These are phyloP conservation scores for Lenwebbia sp. DNA, from an alignment of 345 rosid species.

Conservation along the genomic window DNA sequence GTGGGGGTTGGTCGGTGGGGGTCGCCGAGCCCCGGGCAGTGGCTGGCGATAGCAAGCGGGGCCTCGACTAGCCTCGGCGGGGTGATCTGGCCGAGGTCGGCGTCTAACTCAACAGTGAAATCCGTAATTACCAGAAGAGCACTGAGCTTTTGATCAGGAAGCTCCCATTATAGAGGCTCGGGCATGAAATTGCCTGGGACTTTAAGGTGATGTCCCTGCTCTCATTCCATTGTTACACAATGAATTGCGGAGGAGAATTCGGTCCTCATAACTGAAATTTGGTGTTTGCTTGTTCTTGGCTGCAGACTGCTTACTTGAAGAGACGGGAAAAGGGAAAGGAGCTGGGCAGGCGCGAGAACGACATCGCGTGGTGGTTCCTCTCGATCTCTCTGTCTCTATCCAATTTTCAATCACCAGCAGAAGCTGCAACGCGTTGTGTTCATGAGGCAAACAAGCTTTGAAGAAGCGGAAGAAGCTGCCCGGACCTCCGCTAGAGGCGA, in stretches of 20 bases:
- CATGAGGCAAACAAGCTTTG: neutral
- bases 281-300: neutral
- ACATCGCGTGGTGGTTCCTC: neutral
- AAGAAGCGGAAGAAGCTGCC: neutral
- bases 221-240: too few relatives aligned
- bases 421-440: neutral
- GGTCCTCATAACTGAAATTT: too few relatives aligned
- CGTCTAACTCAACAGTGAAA: slow-evolving; percentile 30
- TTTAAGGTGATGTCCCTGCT: slow-evolving; percentile 35
- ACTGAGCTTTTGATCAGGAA: slow-evolving; percentile 81
- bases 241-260: too few relatives aligned
- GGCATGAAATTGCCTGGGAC: slow-evolving; percentile 85
- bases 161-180: slow-evolving; percentile 82
- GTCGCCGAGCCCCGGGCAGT: too few relatives aligned
- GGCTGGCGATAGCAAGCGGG: too few relatives aligned
- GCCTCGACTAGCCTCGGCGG: too few relatives aligned
- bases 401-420: neutral
- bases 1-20: too few relatives aligned
- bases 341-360: slow-evolving; percentile 30
- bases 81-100: too few relatives aligned
- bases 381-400: neutral
- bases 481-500: too few relatives aligned
- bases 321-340: slow-evolving; percentile 50
- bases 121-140: slow-evolving; percentile 89
- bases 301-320: slow-evolving; percentile 62